These are phyloP conservation scores for Alternaria sp. DNA, from an alignment of 2,329 filamentous ascomycete species.

Conservation along the genomic window DNA sequence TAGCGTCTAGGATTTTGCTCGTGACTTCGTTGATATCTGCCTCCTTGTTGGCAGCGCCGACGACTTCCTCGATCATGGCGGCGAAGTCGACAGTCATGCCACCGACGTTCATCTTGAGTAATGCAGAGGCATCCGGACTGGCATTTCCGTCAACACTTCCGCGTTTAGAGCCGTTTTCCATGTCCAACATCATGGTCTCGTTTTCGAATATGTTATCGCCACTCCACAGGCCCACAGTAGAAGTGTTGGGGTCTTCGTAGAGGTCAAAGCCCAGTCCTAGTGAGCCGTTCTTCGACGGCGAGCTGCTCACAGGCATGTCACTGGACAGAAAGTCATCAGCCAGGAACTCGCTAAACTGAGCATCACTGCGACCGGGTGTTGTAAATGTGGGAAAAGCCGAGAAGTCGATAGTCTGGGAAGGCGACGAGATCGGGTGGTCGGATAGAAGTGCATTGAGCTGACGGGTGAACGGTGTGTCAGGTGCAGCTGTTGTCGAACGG, in stretches of 20 bases:
- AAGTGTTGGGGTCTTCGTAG: slow-evolving; percentile 47
- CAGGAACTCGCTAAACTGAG: slow-evolving; percentile 37
- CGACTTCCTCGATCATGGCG: slow-evolving; percentile 47
- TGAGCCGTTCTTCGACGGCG: slow-evolving; percentile 34
- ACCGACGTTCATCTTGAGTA: slow-evolving; percentile 36
- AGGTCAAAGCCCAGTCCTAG: slow-evolving; percentile 40
- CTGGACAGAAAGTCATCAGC: slow-evolving; percentile 44
- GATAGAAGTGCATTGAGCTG: slow-evolving; percentile 68
- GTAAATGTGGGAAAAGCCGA: slow-evolving; percentile 45
- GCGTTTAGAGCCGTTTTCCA: slow-evolving; percentile 16
- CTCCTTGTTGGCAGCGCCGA: slow-evolving; percentile 24
- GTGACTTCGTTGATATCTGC: slow-evolving; percentile 3
- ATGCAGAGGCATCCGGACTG: slow-evolving; percentile 13
- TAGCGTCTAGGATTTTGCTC: not conserved
- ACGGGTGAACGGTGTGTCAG: slow-evolving; percentile 65
- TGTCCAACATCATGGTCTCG: slow-evolving; percentile 32
- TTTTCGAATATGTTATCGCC: slow-evolving; percentile 43
- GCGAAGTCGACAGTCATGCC: slow-evolving; percentile 43
- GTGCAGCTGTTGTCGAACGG: slow-evolving; percentile 37
- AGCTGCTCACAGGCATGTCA: slow-evolving; percentile 47
- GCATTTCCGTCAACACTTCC: slow-evolving; percentile 9
- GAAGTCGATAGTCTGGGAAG: slow-evolving; percentile 40
- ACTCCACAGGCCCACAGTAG: slow-evolving; percentile 42
- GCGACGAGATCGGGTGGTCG: slow-evolving; percentile 38
- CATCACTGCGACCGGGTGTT: slow-evolving; percentile 31